These are phyloP conservation scores for Gnomoniopsis sp. DNA, from an alignment of 2,329 filamentous ascomycete genomes.

Conservation along the genomic window DNA sequence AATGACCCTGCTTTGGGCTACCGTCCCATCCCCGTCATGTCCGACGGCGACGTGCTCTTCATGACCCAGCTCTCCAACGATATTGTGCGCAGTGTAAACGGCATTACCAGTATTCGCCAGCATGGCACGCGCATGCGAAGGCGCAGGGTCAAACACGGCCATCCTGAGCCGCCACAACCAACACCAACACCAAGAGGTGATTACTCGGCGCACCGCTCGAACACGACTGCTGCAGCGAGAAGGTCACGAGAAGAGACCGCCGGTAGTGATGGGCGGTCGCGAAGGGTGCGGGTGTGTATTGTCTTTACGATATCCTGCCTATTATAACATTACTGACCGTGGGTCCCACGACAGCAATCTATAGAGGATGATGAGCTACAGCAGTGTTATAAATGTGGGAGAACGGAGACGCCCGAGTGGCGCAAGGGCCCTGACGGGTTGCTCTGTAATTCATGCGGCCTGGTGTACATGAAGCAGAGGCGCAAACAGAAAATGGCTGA, in stretches of 20 bases:
- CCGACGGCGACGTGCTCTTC: constrained; percentile 19
- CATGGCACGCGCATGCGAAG: constrained; percentile 15
- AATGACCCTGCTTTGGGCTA: constrained; percentile 10
- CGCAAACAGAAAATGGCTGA: constrained; percentile 6
- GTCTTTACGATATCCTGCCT: background rate
- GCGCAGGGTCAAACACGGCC: constrained; percentile 7
- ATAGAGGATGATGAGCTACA: background rate
- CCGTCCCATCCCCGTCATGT: constrained; percentile 17
- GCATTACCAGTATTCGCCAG: constrained; percentile 16
- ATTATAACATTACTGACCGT: background rate
- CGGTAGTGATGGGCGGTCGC: background rate
- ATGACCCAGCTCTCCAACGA: constrained; percentile 20
- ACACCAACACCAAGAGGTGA: background rate
- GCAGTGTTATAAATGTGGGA: constrained; percentile 15
- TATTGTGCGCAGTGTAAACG: constrained; percentile 16
- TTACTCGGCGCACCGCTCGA: background rate
- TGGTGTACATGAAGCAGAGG: constrained; percentile 17
- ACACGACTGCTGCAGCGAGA: background rate
- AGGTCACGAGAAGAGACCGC: background rate
- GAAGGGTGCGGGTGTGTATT: background rate
- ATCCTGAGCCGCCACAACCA: background rate
- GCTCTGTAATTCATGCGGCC: constrained; percentile 19
- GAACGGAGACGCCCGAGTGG: constrained; percentile 19
- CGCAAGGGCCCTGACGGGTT: constrained; percentile 16
- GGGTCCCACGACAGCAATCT: background rate